Base-by-base conservation (phyloP, 1,284 basidiomycete species). In the Coriolopsis trogii region DNA sequence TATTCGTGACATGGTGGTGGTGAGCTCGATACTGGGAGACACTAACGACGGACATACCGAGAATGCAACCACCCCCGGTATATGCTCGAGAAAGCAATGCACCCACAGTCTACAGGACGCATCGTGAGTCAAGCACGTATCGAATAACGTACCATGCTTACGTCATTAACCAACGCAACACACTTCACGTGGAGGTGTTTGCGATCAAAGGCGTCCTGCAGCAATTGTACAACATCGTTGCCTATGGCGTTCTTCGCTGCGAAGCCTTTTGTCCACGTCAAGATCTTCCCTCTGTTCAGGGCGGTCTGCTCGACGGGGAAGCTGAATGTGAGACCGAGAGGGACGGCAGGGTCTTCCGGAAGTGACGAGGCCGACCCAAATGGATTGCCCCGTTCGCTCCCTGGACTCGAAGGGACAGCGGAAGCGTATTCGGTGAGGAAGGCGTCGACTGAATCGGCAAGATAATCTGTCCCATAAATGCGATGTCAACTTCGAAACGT, bases 221-320 rank as follows among this genome's bases (percentile, higher is more conserved):
- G 77, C 25, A 98, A 78, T 63, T 88, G 82, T 21, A 98, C 94
- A 24, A 98, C 87, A 67, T 99, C 97, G 60, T 95, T 80, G 33
- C 95, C 95, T 40, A 95, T 75, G 0, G 96, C 95, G 66, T 95
- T 91, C 69, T 87, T 93, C 15, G 93, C 93, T 16, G 88, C 74
- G 70, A 97, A 98, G 4, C 95, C 94, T 71, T 98, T 98, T n/a
- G 95, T 97, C 95, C 95, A 98, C 2, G 91, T 95, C 39, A 98
- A 76, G 51, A 99, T 87, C 55, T 87, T 92, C 2, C 97, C 96
- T 25, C 84, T 82, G 66, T 89, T 88, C 29, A 99, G 80, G 1
- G 96, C 95, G 0, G 93, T 94, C 69, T 99, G 97, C 66, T 98
- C 93, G 40, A 98, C 97, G 3, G 96, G 97, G 77, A 98, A 98